These are phyloP conservation scores for Torulaspora quercuum DNA, from an alignment of 805 yeast species.

Conservation along the genomic window DNA sequence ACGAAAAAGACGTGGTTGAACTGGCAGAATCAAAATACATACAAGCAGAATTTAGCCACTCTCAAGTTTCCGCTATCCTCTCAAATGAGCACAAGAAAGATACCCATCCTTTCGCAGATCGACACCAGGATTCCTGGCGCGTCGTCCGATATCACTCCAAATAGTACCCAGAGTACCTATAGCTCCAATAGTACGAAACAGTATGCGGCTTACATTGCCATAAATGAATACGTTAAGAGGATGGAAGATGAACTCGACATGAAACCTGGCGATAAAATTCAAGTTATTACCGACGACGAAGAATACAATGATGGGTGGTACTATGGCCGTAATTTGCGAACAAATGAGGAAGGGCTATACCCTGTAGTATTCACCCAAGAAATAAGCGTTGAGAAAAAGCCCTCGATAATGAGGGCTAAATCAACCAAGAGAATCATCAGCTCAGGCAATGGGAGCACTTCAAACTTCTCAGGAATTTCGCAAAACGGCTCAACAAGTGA, in stretches of 20 bases:
- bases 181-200: slow-evolving; percentile 11
- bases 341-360: slow-evolving; percentile 78
- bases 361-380: slow-evolving; percentile 84
- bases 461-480: slow-evolving; percentile 19
- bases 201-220: slow-evolving; percentile 48
- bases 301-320: slow-evolving; percentile 98
- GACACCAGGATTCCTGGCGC: slow-evolving; percentile 18
- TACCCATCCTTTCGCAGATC: slow-evolving; percentile 18
- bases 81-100: slow-evolving; percentile 12
- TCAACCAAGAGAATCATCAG: slow-evolving; percentile 48
- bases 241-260: slow-evolving; percentile 85
- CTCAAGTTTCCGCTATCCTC: too few species aligned
- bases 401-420: slow-evolving; percentile 53
- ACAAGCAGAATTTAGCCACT: too few species aligned
- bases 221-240: slow-evolving; percentile 83
- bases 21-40: too few species aligned
- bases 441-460: slow-evolving; percentile 21
- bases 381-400: slow-evolving; percentile 38
- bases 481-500: slow-evolving; percentile 25
- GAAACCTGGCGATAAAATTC: slow-evolving; percentile 77
- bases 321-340: slow-evolving; percentile 73
- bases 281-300: slow-evolving; percentile 86
- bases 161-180: slow-evolving; percentile 12
- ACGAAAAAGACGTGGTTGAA: too few species aligned
- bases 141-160: slow-evolving; percentile 9